phyloP scores from a whole-genome alignment of 345 rosid genomes.

The Passiflora organensis region DNA sequence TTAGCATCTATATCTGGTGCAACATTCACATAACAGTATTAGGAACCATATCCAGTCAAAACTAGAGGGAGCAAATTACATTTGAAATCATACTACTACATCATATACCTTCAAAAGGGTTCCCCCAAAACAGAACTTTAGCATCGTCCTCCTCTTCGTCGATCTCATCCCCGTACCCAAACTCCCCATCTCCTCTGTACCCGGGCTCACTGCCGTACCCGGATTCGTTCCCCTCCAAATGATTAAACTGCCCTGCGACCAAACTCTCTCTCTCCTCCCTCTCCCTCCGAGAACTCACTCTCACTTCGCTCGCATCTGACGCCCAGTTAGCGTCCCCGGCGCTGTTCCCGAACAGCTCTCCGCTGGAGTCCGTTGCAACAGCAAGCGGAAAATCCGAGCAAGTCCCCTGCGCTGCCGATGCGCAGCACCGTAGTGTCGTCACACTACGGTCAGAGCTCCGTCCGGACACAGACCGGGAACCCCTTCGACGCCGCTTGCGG shows the following conservation, averaged over 20 bases:
- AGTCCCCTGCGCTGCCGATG: constrained; percentile 68
- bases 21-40: not conserved
- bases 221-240: constrained; percentile 68
- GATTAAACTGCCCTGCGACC: constrained; percentile 48
- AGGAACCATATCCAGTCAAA: no score
- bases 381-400: constrained; percentile 90
- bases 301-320: constrained; percentile 83
- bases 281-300: constrained; percentile 46
- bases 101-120: constrained; percentile 50
- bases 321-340: constrained; percentile 69
- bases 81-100: not conserved
- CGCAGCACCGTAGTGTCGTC: constrained; percentile 82
- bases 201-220: constrained; percentile 98
- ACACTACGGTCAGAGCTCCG: constrained; percentile 92
- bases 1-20: constrained; percentile 48
- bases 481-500: constrained; percentile 70
- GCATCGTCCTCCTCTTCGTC: constrained; percentile 96
- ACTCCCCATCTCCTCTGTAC: constrained; percentile 76
- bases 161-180: constrained; percentile 83
- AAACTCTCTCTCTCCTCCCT: constrained; percentile 49
- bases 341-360: constrained; percentile 65
- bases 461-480: constrained; percentile 86
- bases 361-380: constrained; percentile 91
- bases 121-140: constrained; percentile 74
- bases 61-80: no score